A percentile compares a stretch with the other conserved stretches of the same genome.
phyloP scores from a whole-genome alignment of 2,329 filamentous ascomycete species.

The Penicillium griseofulvum region DNA sequence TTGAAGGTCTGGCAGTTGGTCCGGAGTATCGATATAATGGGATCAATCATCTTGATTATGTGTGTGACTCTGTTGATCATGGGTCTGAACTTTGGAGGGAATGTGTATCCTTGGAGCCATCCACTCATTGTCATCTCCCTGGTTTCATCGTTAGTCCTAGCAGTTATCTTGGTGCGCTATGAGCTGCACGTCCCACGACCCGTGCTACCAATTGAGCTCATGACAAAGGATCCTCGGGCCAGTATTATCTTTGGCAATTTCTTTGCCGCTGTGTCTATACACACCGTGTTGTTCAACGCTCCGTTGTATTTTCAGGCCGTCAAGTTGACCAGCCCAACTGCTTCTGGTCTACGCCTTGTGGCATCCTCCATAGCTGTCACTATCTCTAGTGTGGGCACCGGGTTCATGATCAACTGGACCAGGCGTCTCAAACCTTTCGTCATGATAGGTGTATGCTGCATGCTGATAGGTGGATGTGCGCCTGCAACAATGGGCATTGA shows the following conservation, averaged over 20 bases:
- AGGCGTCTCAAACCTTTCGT: constrained; percentile 61
- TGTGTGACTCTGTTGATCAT: constrained; percentile 51
- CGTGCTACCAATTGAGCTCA: constrained; percentile 51
- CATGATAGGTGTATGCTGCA: constrained; percentile 49
- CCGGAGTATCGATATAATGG: constrained; percentile 50
- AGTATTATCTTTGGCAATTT: constrained; percentile 54
- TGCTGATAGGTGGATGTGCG: constrained; percentile 52
- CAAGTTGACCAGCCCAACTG: constrained; percentile 65
- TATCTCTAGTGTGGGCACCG: constrained; percentile 55
- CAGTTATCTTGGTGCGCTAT: constrained; percentile 42
- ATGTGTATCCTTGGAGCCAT: constrained; percentile 52
- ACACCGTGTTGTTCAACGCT: constrained; percentile 65
- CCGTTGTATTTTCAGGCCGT: constrained; percentile 77
- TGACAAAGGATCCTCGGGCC: constrained; percentile 48
- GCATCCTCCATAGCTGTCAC: constrained; percentile 60
- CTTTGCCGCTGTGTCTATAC: constrained; percentile 49
- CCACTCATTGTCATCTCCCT: constrained; percentile 51
- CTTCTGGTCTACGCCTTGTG: constrained; percentile 69
- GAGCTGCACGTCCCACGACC: constrained; percentile 47
- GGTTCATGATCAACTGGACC: constrained; percentile 61
- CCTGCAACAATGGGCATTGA: constrained; percentile 52
- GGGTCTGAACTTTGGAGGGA: constrained; percentile 54
- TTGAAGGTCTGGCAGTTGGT: constrained; percentile 44
- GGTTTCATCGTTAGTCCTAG: constrained; percentile 39
- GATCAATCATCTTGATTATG: constrained; percentile 48